Conservation (phyloP, 2,329 filamentous ascomycete genomes). For the Fusarium pseudoanthophilum region DNA sequence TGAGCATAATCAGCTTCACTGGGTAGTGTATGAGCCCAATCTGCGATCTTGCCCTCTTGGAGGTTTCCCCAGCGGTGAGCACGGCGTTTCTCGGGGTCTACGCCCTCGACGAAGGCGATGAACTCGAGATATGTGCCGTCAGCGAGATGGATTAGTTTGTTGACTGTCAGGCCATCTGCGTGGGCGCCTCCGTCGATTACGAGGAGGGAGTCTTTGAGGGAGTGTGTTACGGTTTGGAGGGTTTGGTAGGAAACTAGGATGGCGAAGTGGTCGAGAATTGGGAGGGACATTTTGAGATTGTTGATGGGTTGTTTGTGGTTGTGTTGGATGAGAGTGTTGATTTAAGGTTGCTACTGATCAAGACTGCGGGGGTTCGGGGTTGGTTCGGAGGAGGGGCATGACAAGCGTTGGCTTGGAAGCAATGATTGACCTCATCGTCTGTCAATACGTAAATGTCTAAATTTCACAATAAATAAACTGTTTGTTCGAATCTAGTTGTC, state of each 20-base stretch:
- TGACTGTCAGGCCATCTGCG: constrained; percentile 68
- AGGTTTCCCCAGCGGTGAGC: constrained; percentile 69
- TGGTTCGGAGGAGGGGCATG: constrained; percentile 21
- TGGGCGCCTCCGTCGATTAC: constrained; percentile 70
- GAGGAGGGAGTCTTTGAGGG: constrained; percentile 65
- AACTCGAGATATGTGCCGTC: constrained; percentile 76
- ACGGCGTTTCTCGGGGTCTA: constrained; percentile 52
- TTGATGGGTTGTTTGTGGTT: neutral
- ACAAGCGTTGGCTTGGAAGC: neutral
- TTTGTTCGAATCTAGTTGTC: rapidly evolving
- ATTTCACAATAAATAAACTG: rapidly evolving
- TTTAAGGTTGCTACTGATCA: neutral
- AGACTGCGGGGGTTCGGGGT: constrained; percentile 34
- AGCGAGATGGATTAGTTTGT: constrained; percentile 69
- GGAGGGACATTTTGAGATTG: constrained; percentile 25
- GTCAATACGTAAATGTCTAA: no score
- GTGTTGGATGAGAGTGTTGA: neutral
- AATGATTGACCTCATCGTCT: neutral
- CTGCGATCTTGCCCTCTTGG: constrained; percentile 62
- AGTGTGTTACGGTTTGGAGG: constrained; percentile 59
- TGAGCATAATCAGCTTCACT: constrained; percentile 49
- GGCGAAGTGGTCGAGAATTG: constrained; percentile 70
- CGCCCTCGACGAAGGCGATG: constrained; percentile 67
- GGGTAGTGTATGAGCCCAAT: constrained; percentile 67
- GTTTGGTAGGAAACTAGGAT: constrained; percentile 66